phyloP scores from a whole-genome alignment of 2,329 filamentous ascomycete genomes.

The Nemania serpens region DNA sequence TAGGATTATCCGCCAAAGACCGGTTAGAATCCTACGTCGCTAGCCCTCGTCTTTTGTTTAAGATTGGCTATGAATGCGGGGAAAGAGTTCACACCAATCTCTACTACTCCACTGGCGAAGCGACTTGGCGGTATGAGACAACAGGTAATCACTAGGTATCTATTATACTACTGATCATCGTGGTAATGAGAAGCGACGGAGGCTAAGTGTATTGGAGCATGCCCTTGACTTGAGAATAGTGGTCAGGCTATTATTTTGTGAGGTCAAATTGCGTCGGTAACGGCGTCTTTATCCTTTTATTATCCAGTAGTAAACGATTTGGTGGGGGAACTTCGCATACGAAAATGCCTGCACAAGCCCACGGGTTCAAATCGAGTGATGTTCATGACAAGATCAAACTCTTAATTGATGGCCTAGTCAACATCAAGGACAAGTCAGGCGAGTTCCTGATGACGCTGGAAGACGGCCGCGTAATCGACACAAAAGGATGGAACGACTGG shows the following conservation, averaged over 20 bases:
- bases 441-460: conserved; percentile 72
- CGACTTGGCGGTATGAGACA: conserved; percentile 12
- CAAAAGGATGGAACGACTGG: conserved; percentile 84
- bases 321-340: background rate
- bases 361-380: conserved; percentile 53
- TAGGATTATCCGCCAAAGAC: conserved; percentile 26
- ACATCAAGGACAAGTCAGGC: conserved; percentile 76
- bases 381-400: conserved; percentile 63
- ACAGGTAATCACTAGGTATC: background rate
- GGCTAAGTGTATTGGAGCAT: background rate
- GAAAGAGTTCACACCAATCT: background rate
- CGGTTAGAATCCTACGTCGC: background rate
- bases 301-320: background rate
- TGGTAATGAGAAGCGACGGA: background rate
- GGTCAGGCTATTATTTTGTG: background rate
- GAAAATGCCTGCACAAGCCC: conserved; percentile 48
- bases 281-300: background rate
- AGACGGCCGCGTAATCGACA: conserved; percentile 79
- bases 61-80: conserved; percentile 13
- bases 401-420: conserved; percentile 74
- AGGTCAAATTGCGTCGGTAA: background rate
- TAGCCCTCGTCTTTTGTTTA: background rate
- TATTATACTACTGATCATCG: conserved; percentile 2
- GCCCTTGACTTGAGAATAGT: background rate
- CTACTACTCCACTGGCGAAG: background rate